phyloP scores from a whole-genome alignment of 1,284 basidiomycete species.

The Fomitopsis schrenkii region DNA sequence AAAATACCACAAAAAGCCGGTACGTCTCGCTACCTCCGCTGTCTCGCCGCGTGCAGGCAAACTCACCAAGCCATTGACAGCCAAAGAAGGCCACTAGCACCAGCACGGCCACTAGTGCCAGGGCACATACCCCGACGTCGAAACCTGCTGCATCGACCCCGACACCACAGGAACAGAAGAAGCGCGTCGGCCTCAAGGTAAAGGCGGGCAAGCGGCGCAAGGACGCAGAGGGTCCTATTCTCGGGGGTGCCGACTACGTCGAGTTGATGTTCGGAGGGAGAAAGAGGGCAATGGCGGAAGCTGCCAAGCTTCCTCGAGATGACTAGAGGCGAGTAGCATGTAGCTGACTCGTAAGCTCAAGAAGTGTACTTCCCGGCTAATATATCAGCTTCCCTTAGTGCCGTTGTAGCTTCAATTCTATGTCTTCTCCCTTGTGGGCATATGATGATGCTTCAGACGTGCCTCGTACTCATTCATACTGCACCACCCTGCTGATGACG shows the following conservation, averaged over 20 bases:
- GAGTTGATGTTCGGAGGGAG: conserved; percentile 67
- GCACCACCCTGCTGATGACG: no score
- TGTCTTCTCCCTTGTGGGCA: no score
- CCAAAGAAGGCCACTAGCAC: conserved; percentile 19
- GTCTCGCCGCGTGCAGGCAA: not conserved
- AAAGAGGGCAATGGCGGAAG: conserved; percentile 58
- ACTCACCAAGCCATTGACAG: conserved; percentile 3
- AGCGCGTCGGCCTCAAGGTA: conserved; percentile 41
- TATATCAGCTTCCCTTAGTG: no score
- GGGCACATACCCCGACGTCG: conserved; percentile 4
- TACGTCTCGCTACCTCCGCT: conserved; percentile 2
- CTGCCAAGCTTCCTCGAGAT: conserved; percentile 46
- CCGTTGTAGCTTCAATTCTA: no score
- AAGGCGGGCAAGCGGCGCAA: conserved; percentile 25
- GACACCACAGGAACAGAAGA: conserved; percentile 31
- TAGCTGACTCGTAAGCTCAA: not conserved
- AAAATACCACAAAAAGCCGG: conserved; percentile 23
- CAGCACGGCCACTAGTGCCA: conserved; percentile 7
- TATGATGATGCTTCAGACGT: no score
- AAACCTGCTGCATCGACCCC: conserved; percentile 8
- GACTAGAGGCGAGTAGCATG: not conserved
- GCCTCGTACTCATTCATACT: no score
- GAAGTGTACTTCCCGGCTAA: no score
- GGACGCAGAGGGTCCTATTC: conserved; percentile 38
- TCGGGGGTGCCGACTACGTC: conserved; percentile 77